Percentiles rank a stretch among this genome's conserved stretches.
These are phyloP conservation scores for Globisporangium abappressorium DNA, from an alignment of 352 stramenopile genomes.

Conservation along the genomic window DNA sequence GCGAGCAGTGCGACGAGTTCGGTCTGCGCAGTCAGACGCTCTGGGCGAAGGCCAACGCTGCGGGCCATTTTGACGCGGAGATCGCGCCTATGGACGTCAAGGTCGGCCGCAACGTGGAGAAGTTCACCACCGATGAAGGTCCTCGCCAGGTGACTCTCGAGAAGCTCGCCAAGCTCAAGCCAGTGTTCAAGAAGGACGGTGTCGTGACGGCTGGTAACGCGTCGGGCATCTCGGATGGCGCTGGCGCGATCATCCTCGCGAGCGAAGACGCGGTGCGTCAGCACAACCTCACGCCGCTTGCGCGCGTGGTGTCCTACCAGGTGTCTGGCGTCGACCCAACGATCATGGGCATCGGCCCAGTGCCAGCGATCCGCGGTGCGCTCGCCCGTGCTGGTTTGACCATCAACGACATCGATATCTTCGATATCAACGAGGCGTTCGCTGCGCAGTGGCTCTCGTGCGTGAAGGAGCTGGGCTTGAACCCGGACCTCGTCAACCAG, in stretches of 20 bases:
- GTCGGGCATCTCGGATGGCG: slow-evolving; percentile 96
- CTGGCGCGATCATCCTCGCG: slow-evolving; percentile 92
- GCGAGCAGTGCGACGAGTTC: slow-evolving; percentile 95
- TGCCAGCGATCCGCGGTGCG: slow-evolving; percentile 92
- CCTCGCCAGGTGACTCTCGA: slow-evolving; percentile 71
- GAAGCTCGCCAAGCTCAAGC: slow-evolving; percentile 90
- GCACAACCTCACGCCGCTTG: slow-evolving; percentile 92
- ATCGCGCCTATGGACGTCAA: slow-evolving; percentile 91
- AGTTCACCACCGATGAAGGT: slow-evolving; percentile 77
- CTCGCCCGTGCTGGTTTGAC: slow-evolving; percentile 86
- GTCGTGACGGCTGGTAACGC: slow-evolving; percentile 96
- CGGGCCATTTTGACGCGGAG: slow-evolving; percentile 93
- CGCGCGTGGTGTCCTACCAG: slow-evolving; percentile 91
- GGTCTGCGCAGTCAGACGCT: slow-evolving; percentile 91
- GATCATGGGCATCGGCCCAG: slow-evolving; percentile 98
- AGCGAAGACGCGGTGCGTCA: slow-evolving; percentile 92
- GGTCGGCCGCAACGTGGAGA: slow-evolving; percentile 87
- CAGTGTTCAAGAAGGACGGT: slow-evolving; percentile 98
- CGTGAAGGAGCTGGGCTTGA: slow-evolving; percentile 94
- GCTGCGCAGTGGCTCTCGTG: slow-evolving; percentile 96
- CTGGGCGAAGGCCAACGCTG: slow-evolving; percentile 89
- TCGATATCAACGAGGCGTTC: slow-evolving; percentile 99
- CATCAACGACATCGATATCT: slow-evolving; percentile 94
- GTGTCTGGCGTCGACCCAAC: slow-evolving; percentile 93
- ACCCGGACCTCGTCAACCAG: slow-evolving; percentile 93